Conservation (phyloP, 2,329 filamentous ascomycete species). For the Fusarium graminum region DNA sequence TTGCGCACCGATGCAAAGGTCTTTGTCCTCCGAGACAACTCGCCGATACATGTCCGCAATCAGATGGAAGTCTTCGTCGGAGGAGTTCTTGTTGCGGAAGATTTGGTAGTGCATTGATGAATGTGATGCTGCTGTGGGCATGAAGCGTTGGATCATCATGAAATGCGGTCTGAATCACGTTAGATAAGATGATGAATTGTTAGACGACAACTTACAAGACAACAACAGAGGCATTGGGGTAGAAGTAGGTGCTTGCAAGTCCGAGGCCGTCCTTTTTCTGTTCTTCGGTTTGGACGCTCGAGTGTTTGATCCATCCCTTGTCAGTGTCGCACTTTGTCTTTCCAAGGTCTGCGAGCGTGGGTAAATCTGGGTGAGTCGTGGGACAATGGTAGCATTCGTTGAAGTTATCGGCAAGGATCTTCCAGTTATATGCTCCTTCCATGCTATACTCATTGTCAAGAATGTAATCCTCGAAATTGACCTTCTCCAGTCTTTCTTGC, state of each 20-base stretch:
- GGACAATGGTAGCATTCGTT: conserved; percentile 61
- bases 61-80: conserved; percentile 14
- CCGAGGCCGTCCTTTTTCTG: conserved; percentile 34
- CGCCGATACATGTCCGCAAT: conserved; percentile 24
- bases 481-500: conserved; percentile 55
- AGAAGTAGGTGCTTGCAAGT: conserved; percentile 37
- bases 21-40: conserved; percentile 36
- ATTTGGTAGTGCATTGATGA: conserved; percentile 35
- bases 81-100: conserved; percentile 33
- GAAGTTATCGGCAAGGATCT: conserved; percentile 72
- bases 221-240: conserved; percentile 34
- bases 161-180: conserved; percentile 20
- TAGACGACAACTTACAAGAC: conserved; percentile 24
- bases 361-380: conserved; percentile 35
- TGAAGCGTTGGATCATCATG: conserved; percentile 39
- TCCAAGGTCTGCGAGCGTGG: conserved; percentile 34
- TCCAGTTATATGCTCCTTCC: conserved; percentile 70
- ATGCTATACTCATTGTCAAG: conserved; percentile 69
- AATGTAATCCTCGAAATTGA: conserved; percentile 61
- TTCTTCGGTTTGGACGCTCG: conserved; percentile 27
- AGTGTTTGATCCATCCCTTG: conserved; percentile 33
- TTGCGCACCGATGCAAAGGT: conserved; percentile 24
- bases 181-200: rapidly evolving
- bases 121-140: conserved; percentile 16
- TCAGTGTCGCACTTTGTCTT: conserved; percentile 34